These are phyloP conservation scores for Silybum marianum DNA, from an alignment of 129 eudicot genomes.

Conservation along the genomic window DNA sequence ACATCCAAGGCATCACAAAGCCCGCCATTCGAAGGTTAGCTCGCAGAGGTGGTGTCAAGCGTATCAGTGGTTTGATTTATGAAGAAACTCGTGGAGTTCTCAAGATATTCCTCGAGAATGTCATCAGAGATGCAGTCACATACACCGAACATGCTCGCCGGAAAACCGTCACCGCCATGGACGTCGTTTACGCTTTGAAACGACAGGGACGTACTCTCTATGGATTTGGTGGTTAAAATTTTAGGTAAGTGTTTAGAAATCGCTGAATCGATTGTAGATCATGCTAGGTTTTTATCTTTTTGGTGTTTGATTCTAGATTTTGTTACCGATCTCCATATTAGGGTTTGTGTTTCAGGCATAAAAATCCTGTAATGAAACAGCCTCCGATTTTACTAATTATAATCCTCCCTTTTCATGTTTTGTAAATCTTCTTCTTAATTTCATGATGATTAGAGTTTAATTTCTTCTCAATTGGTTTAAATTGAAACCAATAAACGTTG, in stretches of 20 bases:
- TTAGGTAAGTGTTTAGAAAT: not conserved
- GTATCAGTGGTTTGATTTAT: slow-evolving; percentile 32
- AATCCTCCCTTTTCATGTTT: not conserved
- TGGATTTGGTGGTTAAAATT: slow-evolving; percentile 12
- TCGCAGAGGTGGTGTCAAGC: slow-evolving; percentile 28
- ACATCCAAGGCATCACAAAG: slow-evolving; percentile 11
- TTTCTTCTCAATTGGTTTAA: not conserved
- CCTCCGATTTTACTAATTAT: not conserved
- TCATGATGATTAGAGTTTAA: not conserved
- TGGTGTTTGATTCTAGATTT: not conserved
- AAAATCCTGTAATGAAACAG: not conserved
- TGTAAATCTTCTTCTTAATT: not conserved
- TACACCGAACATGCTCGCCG: slow-evolving; percentile 32
- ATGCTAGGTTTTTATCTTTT: not conserved
- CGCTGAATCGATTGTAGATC: not conserved
- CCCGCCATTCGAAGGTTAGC: slow-evolving; percentile 30
- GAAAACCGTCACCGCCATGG: slow-evolving; percentile 24
- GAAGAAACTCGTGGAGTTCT: slow-evolving; percentile 27
- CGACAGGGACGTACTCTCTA: slow-evolving; percentile 20
- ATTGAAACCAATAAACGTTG: not conserved
- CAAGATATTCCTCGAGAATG: slow-evolving; percentile 6
- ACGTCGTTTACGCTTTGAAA: slow-evolving; percentile 28
- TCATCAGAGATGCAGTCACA: slow-evolving; percentile 21
- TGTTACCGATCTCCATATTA: not conserved
- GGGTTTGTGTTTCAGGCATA: not conserved